These are phyloP conservation scores for Ceratocystis destructans DNA, from an alignment of 2,329 filamentous ascomycete species.

Conservation along the genomic window DNA sequence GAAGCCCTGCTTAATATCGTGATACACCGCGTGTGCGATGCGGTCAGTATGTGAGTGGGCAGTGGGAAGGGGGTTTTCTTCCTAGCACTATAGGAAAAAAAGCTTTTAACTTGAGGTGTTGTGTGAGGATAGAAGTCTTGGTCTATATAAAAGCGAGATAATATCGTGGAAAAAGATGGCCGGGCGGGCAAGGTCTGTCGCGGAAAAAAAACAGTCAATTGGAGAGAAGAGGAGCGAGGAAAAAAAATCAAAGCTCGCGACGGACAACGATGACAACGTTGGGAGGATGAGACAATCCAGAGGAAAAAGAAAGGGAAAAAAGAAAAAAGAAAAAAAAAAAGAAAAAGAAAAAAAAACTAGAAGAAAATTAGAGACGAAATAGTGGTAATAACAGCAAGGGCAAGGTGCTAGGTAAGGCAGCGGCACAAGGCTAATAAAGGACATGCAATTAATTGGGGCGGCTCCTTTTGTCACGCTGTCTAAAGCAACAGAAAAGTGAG, in stretches of 20 bases:
- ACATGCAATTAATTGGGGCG: neutral
- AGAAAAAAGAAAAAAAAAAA: neutral
- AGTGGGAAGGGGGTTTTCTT: neutral
- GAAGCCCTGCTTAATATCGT: too few species aligned
- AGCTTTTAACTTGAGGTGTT: neutral
- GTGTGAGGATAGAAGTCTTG: neutral
- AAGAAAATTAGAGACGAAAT: neutral
- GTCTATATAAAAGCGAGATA: conserved; percentile 5
- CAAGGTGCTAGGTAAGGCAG: neutral
- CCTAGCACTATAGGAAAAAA: neutral
- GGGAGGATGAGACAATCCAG: conserved; percentile 6
- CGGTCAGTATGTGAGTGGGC: neutral
- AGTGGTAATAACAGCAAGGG: neutral
- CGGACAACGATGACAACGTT: neutral
- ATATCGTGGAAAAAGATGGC: conserved; percentile 8
- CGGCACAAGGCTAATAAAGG: neutral
- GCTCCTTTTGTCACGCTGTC: too few species aligned
- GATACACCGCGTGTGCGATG: too few species aligned
- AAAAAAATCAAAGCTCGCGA: conserved; percentile 11
- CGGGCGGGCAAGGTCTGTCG: conserved; percentile 3
- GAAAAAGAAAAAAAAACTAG: neutral
- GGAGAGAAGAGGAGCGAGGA: conserved; percentile 6
- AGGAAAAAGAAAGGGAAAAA: neutral
- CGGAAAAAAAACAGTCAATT: conserved; percentile 6
- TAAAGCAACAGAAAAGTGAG: neutral